Conservation (phyloP, 2,329 filamentous ascomycete species). For the Pestalotiopsis fici region DNA sequence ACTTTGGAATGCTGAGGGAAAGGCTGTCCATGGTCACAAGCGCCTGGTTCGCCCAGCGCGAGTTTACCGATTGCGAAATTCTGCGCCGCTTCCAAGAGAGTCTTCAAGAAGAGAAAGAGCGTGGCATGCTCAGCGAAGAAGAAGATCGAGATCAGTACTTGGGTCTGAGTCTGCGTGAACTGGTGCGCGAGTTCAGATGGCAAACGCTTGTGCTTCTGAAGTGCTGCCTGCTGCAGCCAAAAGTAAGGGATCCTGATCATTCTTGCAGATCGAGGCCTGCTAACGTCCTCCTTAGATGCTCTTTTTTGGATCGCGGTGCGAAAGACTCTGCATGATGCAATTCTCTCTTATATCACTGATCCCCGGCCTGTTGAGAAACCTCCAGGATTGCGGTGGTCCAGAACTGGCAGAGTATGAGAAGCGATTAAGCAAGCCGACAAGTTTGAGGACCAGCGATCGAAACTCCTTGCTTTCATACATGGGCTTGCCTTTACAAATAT, state of each 20-base stretch:
- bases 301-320: constrained; percentile 96
- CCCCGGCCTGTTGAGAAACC: constrained; percentile 83
- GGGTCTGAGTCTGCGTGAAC: constrained; percentile 83
- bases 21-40: constrained; percentile 87
- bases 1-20: constrained; percentile 88
- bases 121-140: constrained; percentile 61
- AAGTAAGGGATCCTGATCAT: constrained; percentile 55
- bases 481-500: constrained; percentile 92
- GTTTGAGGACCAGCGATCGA: constrained; percentile 87
- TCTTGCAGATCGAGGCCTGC: neutral
- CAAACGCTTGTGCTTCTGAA: constrained; percentile 94
- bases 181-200: constrained; percentile 92
- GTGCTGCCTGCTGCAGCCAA: constrained; percentile 89
- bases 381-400: constrained; percentile 97
- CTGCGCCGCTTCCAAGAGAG: constrained; percentile 89
- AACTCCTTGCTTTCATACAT: constrained; percentile 89
- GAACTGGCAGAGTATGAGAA: constrained; percentile 83
- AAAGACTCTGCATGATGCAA: constrained; percentile 96
- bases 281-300: constrained; percentile 70
- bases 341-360: constrained; percentile 96
- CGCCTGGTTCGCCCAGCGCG: constrained; percentile 93
- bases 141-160: constrained; percentile 83
- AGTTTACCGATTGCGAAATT: constrained; percentile 92
- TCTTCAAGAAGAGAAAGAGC: constrained; percentile 66
- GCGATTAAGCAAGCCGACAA: constrained; percentile 74